These are phyloP conservation scores for Russula sp. DNA, from an alignment of 768 basidiomycete genomes.

Conservation along the genomic window DNA sequence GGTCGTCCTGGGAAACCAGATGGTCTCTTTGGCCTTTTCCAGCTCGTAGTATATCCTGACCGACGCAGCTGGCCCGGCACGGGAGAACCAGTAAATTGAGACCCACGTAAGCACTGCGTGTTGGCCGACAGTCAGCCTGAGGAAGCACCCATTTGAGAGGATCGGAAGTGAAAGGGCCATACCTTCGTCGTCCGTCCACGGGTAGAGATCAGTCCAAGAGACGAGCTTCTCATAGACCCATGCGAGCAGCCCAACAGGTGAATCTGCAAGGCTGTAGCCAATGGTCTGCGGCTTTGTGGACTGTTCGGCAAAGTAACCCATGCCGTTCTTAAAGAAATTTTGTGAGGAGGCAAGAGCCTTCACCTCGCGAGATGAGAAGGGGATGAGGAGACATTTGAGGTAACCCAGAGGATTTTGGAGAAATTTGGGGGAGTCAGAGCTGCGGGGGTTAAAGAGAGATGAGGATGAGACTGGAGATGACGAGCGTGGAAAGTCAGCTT, in stretches of 20 bases:
- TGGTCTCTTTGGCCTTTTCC: not conserved
- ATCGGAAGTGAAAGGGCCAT: constrained; percentile 28
- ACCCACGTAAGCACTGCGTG: constrained; percentile 31
- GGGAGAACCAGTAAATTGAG: constrained; percentile 33
- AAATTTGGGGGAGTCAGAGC: not conserved
- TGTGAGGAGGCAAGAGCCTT: constrained; percentile 20
- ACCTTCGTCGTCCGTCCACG: too few relatives aligned
- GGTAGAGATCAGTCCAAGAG: constrained; percentile 38
- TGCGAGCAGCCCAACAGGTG: constrained; percentile 41
- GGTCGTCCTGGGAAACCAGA: not conserved
- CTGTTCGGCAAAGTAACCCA: too few relatives aligned
- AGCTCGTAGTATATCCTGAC: constrained; percentile 31
- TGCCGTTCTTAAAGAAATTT: constrained; percentile 26
- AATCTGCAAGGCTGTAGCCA: constrained; percentile 49
- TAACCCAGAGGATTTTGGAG: constrained; percentile 25
- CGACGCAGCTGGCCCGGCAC: constrained; percentile 28
- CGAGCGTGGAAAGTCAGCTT: not conserved
- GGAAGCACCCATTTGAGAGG: not conserved
- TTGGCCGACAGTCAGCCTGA: not conserved
- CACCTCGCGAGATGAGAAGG: constrained; percentile 27
- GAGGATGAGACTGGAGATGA: not conserved
- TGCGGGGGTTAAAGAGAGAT: not conserved
- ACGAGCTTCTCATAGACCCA: constrained; percentile 34
- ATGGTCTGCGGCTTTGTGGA: constrained; percentile 30
- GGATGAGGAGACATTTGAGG: constrained; percentile 26